phyloP scores from a whole-genome alignment of 1,284 basidiomycete species.

The Xerocomus minutiporus region DNA sequence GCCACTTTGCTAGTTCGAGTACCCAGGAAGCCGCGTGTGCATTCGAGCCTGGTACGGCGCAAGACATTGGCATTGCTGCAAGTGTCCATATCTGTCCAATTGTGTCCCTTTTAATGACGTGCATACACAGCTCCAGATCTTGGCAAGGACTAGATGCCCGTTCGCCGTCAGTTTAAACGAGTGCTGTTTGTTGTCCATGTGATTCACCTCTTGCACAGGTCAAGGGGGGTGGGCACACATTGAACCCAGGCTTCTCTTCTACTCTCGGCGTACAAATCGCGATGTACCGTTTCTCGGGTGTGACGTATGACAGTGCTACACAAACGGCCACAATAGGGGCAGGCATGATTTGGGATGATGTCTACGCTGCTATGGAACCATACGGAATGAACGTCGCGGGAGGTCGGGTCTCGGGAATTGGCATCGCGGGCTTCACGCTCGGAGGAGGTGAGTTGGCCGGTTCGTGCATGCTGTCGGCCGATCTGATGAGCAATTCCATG shows the following conservation, averaged over 20 bases:
- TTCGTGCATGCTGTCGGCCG: not conserved
- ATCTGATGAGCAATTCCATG: not conserved
- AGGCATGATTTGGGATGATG: conserved; percentile 38
- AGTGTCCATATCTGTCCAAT: conserved; percentile 12
- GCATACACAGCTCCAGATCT: conserved; percentile 38
- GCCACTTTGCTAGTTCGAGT: conserved; percentile 47
- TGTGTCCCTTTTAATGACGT: not conserved
- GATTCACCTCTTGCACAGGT: conserved; percentile 36
- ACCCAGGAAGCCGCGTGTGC: conserved; percentile 42
- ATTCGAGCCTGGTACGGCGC: conserved; percentile 49
- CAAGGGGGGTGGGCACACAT: conserved; percentile 47
- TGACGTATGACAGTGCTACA: conserved; percentile 25
- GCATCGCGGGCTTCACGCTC: conserved; percentile 41
- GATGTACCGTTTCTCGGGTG: conserved; percentile 25
- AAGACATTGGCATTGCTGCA: conserved; percentile 46
- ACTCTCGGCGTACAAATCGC: conserved; percentile 21
- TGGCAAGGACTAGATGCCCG: conserved; percentile 36
- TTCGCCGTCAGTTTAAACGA: conserved; percentile 34
- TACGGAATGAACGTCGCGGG: conserved; percentile 44
- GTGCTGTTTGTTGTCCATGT: not conserved
- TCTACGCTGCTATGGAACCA: conserved; percentile 41
- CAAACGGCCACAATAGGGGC: conserved; percentile 39
- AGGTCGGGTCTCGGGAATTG: conserved; percentile 43
- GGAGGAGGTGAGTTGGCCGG: conserved; percentile 21
- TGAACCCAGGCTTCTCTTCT: conserved; percentile 35